Evolutionary conservation across 257 asterid genomes (phyloP).

Genomic region (Osmanthus fragrans): DNA sequence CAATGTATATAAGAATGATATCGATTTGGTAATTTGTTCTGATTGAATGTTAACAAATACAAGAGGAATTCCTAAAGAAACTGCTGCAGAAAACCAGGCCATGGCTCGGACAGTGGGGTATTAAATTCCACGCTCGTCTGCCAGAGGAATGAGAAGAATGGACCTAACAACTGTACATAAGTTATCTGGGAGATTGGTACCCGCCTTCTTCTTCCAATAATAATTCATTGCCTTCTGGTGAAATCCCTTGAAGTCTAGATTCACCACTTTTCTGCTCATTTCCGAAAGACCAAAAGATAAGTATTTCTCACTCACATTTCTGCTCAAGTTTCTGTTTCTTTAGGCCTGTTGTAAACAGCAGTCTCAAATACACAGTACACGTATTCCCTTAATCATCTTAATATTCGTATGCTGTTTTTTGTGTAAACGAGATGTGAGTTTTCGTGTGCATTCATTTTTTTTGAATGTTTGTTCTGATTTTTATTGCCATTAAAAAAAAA

Average conservation of each 20-base stretch:
- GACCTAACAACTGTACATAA: slow-evolving; percentile 45
- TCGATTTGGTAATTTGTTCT: slow-evolving; percentile 45
- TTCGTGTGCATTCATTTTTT: too few relatives aligned
- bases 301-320: slow-evolving; percentile 3
- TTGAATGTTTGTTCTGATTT: too few relatives aligned
- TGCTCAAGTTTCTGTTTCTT: background rate
- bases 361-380: too few relatives aligned
- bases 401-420: too few relatives aligned
- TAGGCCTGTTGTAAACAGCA: background rate
- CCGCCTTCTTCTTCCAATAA: slow-evolving; percentile 49
- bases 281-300: slow-evolving; percentile 26
- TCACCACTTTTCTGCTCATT: slow-evolving; percentile 53
- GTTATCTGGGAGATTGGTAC: slow-evolving; percentile 45
- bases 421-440: too few relatives aligned
- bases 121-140: slow-evolving; percentile 36
- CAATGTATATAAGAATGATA: slow-evolving; percentile 7
- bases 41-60: slow-evolving; percentile 50
- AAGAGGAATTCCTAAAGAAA: slow-evolving; percentile 50
- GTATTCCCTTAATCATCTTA: too few relatives aligned
- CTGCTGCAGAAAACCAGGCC: slow-evolving; percentile 60
- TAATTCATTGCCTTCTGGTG: slow-evolving; percentile 41
- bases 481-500: too few relatives aligned
- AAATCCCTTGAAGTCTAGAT: slow-evolving; percentile 39
- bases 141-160: slow-evolving; percentile 46
- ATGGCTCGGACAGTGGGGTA: slow-evolving; percentile 43